Evolutionary conservation across 441 rosid genomes (phyloP).

Genomic region (Bruguiera hainesii): DNA sequence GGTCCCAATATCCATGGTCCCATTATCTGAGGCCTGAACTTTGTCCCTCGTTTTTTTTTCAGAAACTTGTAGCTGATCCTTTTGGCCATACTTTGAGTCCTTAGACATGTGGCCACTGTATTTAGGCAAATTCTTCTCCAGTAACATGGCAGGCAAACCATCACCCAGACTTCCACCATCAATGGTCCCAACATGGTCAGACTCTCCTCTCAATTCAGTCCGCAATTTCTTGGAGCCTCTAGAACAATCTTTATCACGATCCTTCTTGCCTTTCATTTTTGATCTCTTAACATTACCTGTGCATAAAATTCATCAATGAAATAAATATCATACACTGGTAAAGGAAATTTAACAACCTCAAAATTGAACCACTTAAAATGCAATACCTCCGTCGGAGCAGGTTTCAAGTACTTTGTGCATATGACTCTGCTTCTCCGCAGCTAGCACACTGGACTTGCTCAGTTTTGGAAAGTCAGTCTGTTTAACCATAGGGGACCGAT

Average conservation of each 20-base stretch:
- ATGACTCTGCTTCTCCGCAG: constrained; percentile 43
- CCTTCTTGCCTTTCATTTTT: constrained; percentile 62
- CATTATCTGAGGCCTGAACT: constrained; percentile 33
- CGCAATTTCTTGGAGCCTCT: constrained; percentile 65
- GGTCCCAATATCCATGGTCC: constrained; percentile 36
- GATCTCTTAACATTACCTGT: constrained; percentile 53
- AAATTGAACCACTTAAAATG: constrained; percentile 26
- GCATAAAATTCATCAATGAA: constrained; percentile 27
- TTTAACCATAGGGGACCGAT: constrained; percentile 36
- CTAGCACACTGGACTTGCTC: constrained; percentile 37
- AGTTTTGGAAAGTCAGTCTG: constrained; percentile 34
- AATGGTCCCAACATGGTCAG: constrained; percentile 34
- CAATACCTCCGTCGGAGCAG: constrained; percentile 70
- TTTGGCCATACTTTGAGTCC: constrained; percentile 34
- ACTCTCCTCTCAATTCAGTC: constrained; percentile 47
- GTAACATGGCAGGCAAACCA: constrained; percentile 39
- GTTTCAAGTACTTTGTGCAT: constrained; percentile 50
- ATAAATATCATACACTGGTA: constrained; percentile 13
- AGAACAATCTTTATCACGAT: constrained; percentile 40
- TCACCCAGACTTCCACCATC: constrained; percentile 46
- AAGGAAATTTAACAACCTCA: constrained; percentile 15
- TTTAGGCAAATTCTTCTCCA: constrained; percentile 44
- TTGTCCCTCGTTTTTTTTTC: constrained; percentile 48
- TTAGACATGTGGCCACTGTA: constrained; percentile 35
- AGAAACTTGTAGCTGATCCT: constrained; percentile 36